Evolutionary conservation across 202 grass and related monocot genomes (phyloP), one percentile per base, ranked within the genome.

Genomic region (Carex sylvatica): DNA sequence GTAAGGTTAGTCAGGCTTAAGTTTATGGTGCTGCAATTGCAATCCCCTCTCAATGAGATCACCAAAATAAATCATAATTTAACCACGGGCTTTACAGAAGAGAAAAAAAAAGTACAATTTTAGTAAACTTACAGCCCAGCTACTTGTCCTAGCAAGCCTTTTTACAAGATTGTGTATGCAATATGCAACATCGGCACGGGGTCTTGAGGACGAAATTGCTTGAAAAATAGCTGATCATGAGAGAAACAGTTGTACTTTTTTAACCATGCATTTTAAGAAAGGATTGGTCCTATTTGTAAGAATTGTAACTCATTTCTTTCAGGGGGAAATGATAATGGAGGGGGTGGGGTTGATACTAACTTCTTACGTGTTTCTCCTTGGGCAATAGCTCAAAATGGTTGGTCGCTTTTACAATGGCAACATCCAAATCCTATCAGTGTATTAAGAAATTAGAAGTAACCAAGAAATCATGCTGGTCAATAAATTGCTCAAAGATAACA

Each of bases 361-460:
- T 88, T 67, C 61, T 26, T 69, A 85, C 65, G 52, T 88, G 87
- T 58, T 88, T 88, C 83, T 88, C 87, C 83, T 88, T 88, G 16
- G 78, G 68, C 31, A 88, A 82, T 22, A 55, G 68, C 79, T 88
- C 87, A 15, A 85, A 66, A 80, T 88, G 87, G 69, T 88, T 88
- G 54, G 87, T 88, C 3, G 87, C 87, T 46, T 88, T 88, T 51
- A 88, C 78, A 26, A 88, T 88, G 24, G 87, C 87, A 82, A 85
- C 49, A 88, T 88, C 87, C 67, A 88, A 74, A 26, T 66, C 78
- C 87, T 88, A 84, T 19, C 2, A 40, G 31, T 3, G 24, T 71
- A 16, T 80, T 36, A 65, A 28, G 10, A 54, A 54, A 54, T 74
- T 74, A 74, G 18, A 62, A 61, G 28, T 80, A 80, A 67, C 6